Conservation (phyloP, 164 flowering plant genomes). For the Annona squamosa region DNA sequence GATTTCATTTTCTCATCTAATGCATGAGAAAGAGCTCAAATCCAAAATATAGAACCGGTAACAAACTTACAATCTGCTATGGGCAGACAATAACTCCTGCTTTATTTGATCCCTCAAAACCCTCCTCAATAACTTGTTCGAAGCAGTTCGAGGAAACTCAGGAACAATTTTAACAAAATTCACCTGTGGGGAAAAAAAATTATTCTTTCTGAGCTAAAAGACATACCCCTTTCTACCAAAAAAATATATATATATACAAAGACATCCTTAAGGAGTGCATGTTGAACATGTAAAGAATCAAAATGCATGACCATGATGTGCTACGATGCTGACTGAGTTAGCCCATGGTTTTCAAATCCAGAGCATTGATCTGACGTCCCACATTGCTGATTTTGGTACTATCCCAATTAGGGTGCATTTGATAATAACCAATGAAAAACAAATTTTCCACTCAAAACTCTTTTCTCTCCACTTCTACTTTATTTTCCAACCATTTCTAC, state of each 20-base stretch:
- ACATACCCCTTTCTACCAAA: too few species aligned
- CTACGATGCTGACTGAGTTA: too few species aligned
- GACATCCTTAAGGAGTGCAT: not conserved
- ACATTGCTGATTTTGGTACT: not conserved
- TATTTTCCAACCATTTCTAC: too few species aligned
- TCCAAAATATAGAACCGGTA: not conserved
- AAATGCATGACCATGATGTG: not conserved
- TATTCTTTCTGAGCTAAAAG: not conserved
- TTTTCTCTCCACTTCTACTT: too few species aligned
- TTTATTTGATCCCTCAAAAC: constrained; percentile 70
- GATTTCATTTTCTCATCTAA: too few species aligned
- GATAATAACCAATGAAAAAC: too few species aligned
- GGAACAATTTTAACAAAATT: constrained; percentile 64
- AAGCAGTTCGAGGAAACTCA: constrained; percentile 86
- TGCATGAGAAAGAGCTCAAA: not conserved
- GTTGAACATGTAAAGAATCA: not conserved
- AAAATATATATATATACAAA: not conserved
- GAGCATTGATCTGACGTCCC: not conserved
- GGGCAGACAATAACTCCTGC: constrained; percentile 40
- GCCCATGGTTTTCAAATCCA: not conserved
- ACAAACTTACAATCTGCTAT: constrained; percentile 28
- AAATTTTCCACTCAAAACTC: too few species aligned
- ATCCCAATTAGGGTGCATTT: too few species aligned
- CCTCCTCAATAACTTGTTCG: constrained; percentile 80
- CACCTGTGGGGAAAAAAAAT: constrained; percentile 41